These are phyloP conservation scores for Inosperma sp. DNA, from an alignment of 768 basidiomycete species.

Conservation along the genomic window DNA sequence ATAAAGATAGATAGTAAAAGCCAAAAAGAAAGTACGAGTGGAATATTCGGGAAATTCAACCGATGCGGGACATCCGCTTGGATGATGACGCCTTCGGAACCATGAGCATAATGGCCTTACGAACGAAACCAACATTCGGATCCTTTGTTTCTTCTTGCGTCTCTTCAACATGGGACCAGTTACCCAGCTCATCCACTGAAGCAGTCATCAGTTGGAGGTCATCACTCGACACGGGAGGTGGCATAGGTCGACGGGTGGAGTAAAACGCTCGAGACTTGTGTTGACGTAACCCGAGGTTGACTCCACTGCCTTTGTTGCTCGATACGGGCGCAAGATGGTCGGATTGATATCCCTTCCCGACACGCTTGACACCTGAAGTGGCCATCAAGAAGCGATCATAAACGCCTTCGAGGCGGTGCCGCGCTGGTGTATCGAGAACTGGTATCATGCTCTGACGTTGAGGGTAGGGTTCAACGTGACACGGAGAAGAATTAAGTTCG, in stretches of 20 bases:
- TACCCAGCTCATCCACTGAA: constrained; percentile 65
- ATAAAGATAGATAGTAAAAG: constrained; percentile 5
- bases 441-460: constrained; percentile 32
- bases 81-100: constrained; percentile 58
- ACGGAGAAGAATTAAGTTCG: constrained; percentile 57
- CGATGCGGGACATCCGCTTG: constrained; percentile 44
- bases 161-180: constrained; percentile 37
- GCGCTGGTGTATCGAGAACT: constrained; percentile 52
- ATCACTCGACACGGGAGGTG: constrained; percentile 68
- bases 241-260: constrained; percentile 53
- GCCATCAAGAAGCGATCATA: constrained; percentile 85
- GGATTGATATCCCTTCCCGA: constrained; percentile 80
- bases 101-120: constrained; percentile 73
- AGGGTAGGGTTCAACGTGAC: constrained; percentile 63
- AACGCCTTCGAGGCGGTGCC: constrained; percentile 61
- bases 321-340: constrained; percentile 46
- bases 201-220: constrained; percentile 43
- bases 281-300: constrained; percentile 24
- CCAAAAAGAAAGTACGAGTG: constrained; percentile 5
- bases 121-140: constrained; percentile 52
- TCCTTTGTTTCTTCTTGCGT: constrained; percentile 44
- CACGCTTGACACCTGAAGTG: constrained; percentile 71
- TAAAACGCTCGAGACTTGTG: constrained; percentile 44
- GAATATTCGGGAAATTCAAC: constrained; percentile 17
- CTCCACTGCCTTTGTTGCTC: constrained; percentile 27